phyloP scores from a whole-genome alignment of 2,329 filamentous ascomycete genomes.

The Fusarium haematococcum region DNA sequence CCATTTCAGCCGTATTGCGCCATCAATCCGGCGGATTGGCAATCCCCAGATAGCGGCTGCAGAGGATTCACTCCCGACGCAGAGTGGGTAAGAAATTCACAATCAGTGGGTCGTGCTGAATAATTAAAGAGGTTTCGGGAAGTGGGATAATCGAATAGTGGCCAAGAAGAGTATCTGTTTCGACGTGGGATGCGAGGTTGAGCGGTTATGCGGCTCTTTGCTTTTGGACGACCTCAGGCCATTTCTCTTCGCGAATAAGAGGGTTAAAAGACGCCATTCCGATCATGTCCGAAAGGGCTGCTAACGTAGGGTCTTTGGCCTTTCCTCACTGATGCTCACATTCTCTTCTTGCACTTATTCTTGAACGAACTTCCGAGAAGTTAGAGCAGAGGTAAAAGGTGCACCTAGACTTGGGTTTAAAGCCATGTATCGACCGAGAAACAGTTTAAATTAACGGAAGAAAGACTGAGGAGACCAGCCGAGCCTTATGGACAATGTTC shows the following conservation, averaged over 20 bases:
- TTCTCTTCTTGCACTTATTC: background rate
- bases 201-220: background rate
- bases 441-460: background rate
- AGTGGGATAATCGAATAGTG: conserved; percentile 2
- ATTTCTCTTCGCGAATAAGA: background rate
- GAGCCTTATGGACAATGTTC: background rate
- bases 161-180: background rate
- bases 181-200: background rate
- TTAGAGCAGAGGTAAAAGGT: background rate
- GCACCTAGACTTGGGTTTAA: too few species aligned
- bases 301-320: background rate
- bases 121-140: conserved; percentile 17
- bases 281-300: background rate
- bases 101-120: conserved; percentile 30
- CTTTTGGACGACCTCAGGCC: background rate
- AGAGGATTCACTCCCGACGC: conserved; percentile 4
- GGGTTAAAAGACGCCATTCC: background rate
- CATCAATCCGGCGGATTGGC: conserved; percentile 33
- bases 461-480: background rate
- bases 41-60: conserved; percentile 16
- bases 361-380: background rate
- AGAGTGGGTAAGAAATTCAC: background rate
- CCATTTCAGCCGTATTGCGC: conserved; percentile 39
- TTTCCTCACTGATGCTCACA: background rate
- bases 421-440: background rate